Evolutionary conservation across 2,329 filamentous ascomycete species (phyloP), one percentile per base, ranked within the genome.

Genomic region (Penicillium frequentans): DNA sequence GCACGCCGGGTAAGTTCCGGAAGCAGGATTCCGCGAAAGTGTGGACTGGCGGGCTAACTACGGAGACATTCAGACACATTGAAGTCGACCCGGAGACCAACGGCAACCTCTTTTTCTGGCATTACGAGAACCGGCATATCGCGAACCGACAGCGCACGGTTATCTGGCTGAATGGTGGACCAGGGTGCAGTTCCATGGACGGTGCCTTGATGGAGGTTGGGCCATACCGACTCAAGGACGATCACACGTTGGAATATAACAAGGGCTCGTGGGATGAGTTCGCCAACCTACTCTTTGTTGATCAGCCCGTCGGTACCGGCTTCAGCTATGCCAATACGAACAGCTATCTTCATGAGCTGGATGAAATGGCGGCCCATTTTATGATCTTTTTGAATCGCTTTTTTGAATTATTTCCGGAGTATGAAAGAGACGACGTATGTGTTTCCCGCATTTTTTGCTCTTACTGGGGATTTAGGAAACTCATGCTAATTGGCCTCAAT

Each of bases 201-300:
- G 95, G 93, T 64, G 92, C 91, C 2, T 76, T 98, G 81, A 98
- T 98, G 87, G 95, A 99, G 75, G 86, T 99, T 62, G 95, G 95
- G 0, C 95, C 95, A 2, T 99, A 97, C 74, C 83, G 95, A 63
- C 79, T 99, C 56, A 88, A 89, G 70, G 84, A 93, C 64, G 84
- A 89, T 31, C 76, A 83, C 76, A 82, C 88, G 68, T 79, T 99
- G 56, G 81, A 81, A 56, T 87, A 91, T 73, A 97, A 97, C 73
- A 89, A 96, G 54, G 95, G 95, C n/a, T 93, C 92, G 1, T 99
- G 96, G 96, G 90, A 96, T 75, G 93, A 99, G 78, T 99, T 98
- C 70, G 91, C 95, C 63, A 99, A 99, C 69, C 76, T 99, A 51
- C 85, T 99, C 57, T 99, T 99, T 71, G 91, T 99, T 58, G 95